Evolutionary conservation across 108 stramenopile species (phyloP).

Genomic region (Conticribra guillardii): DNA sequence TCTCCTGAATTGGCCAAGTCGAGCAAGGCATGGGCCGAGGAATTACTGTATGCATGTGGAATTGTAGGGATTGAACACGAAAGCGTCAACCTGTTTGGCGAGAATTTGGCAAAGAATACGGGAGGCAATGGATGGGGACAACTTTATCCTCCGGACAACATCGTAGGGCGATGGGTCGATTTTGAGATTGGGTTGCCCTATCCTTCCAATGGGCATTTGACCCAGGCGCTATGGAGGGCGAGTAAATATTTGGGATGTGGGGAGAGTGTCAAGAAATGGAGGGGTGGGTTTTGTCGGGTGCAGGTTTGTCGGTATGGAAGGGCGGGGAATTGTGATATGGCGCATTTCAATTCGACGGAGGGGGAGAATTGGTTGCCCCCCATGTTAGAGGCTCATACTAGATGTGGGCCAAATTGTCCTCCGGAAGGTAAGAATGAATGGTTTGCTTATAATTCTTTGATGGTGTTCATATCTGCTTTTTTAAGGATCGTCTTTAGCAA

Average conservation of each 20-base stretch:
- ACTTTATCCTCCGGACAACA: slow-evolving; percentile 37
- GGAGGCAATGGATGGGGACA: slow-evolving; percentile 45
- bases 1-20: slow-evolving; percentile 35
- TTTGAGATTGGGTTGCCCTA: slow-evolving; percentile 41
- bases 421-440: slow-evolving; percentile 11
- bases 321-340: slow-evolving; percentile 43
- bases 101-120: slow-evolving; percentile 50
- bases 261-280: slow-evolving; percentile 29
- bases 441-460: too few species aligned
- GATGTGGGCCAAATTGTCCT: slow-evolving; percentile 27
- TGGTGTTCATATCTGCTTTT: too few species aligned
- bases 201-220: slow-evolving; percentile 47
- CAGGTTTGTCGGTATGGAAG: slow-evolving; percentile 52
- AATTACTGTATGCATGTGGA: slow-evolving; percentile 38
- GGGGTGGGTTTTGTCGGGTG: slow-evolving; percentile 36
- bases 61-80: slow-evolving; percentile 40
- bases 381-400: slow-evolving; percentile 11
- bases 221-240: slow-evolving; percentile 45
- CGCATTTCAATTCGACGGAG: slow-evolving; percentile 12
- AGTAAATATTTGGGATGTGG: slow-evolving; percentile 46
- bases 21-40: slow-evolving; percentile 41
- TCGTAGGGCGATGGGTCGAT: slow-evolving; percentile 48
- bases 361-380: slow-evolving; percentile 34
- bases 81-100: slow-evolving; percentile 33
- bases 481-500: too few species aligned